phyloP scores from a whole-genome alignment of 352 stramenopile genomes.

The Pythium angustatum region DNA sequence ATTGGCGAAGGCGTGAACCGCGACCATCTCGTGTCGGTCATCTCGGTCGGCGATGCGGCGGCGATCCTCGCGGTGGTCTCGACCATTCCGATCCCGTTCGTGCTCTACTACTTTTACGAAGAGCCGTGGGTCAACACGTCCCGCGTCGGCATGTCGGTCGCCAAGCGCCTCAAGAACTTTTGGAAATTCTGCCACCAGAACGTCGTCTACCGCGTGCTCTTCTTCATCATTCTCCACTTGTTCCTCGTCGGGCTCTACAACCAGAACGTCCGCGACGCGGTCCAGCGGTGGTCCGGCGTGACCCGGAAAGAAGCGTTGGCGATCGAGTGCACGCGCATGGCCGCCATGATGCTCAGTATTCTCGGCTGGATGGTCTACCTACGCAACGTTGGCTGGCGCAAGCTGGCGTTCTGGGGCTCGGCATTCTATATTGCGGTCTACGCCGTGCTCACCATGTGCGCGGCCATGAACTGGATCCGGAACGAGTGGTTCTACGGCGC shows the following conservation, averaged over 20 bases:
- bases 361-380: slow-evolving; percentile 17
- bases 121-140: slow-evolving; percentile 14
- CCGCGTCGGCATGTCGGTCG: slow-evolving; percentile 10
- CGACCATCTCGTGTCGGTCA: slow-evolving; percentile 7
- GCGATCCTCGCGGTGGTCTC: slow-evolving; percentile 5
- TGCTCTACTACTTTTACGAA: slow-evolving; percentile 15
- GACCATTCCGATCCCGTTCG: slow-evolving; percentile 14
- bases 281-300: slow-evolving; percentile 23
- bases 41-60: slow-evolving; percentile 9
- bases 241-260: slow-evolving; percentile 26
- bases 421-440: slow-evolving; percentile 17
- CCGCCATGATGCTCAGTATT: not conserved
- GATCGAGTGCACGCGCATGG: not conserved
- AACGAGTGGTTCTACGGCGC: slow-evolving; percentile 46
- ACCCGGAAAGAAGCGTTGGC: not conserved
- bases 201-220: slow-evolving; percentile 24
- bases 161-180: slow-evolving; percentile 13
- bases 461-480: slow-evolving; percentile 37
- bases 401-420: slow-evolving; percentile 16
- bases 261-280: slow-evolving; percentile 22
- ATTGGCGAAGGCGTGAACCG: slow-evolving; percentile 6
- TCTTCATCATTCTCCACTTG: slow-evolving; percentile 22
- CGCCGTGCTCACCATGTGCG: slow-evolving; percentile 12
- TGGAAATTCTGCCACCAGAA: slow-evolving; percentile 31
- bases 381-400: slow-evolving; percentile 19